These are phyloP conservation scores for Eucalyptus victrix DNA, from an alignment of 345 rosid species.

Conservation along the genomic window DNA sequence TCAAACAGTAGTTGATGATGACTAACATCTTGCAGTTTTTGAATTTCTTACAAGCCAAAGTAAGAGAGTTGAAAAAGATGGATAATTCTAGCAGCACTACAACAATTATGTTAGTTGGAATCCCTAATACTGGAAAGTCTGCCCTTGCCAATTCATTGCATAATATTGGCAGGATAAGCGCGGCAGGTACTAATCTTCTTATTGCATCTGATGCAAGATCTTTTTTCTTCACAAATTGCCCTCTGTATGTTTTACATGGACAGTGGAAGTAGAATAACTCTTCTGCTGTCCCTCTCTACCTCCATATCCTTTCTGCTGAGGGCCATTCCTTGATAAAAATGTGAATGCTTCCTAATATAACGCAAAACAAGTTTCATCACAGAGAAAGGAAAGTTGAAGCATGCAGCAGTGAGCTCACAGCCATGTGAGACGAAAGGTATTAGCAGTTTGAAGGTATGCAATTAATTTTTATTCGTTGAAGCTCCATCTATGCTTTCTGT, in stretches of 20 bases:
- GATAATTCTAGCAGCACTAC: slow-evolving; percentile 32
- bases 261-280: not conserved
- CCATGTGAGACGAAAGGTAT: slow-evolving; percentile 86
- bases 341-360: not conserved
- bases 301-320: not conserved
- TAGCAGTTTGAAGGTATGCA: slow-evolving; percentile 64
- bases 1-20: not conserved
- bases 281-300: not conserved
- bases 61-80: slow-evolving; percentile 35
- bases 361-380: not conserved
- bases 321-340: not conserved
- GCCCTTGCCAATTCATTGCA: slow-evolving; percentile 79
- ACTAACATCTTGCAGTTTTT: slow-evolving; percentile 37
- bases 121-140: slow-evolving; percentile 86
- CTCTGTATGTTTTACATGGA: not conserved
- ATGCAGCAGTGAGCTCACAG: slow-evolving; percentile 52
- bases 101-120: slow-evolving; percentile 62
- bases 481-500: not conserved
- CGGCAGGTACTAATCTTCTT: slow-evolving; percentile 33
- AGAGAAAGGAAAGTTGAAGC: slow-evolving; percentile 87
- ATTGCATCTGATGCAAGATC: not conserved
- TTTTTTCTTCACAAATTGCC: not conserved
- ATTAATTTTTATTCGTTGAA: not conserved
- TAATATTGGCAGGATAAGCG: slow-evolving; percentile 76
- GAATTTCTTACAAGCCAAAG: slow-evolving; percentile 57